A percentile compares a stretch with the other conserved stretches of the same genome.
Conservation (phyloP, 1,139 yeast species). For the Magnusiomyces tetraspermus region DNA sequence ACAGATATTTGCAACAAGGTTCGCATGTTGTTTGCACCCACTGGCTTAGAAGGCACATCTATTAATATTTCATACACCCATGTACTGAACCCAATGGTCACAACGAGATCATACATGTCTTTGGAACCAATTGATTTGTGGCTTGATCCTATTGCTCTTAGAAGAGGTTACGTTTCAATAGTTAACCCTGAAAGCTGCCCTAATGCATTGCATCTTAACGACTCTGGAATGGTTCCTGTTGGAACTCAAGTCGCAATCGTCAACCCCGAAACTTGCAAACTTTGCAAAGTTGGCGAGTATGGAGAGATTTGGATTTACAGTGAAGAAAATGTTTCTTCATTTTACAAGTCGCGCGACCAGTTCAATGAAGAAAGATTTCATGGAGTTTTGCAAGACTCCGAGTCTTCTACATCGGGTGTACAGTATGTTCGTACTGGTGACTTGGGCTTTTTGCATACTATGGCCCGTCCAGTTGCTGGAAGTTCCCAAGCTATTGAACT, state of each 20-base stretch:
- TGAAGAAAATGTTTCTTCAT: conserved; percentile 64
- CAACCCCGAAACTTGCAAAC: conserved; percentile 74
- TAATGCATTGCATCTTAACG: conserved; percentile 70
- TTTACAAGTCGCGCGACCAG: conserved; percentile 44
- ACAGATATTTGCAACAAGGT: conserved; percentile 45
- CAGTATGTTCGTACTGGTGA: conserved; percentile 85
- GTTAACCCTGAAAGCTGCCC: conserved; percentile 65
- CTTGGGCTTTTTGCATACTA: conserved; percentile 79
- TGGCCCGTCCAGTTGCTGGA: conserved; percentile 35
- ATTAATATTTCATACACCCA: conserved; percentile 74
- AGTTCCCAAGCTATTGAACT: conserved; percentile 42
- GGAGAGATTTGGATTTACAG: conserved; percentile 97
- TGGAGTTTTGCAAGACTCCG: conserved; percentile 43
- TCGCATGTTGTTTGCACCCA: conserved; percentile 52
- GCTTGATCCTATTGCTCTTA: conserved; percentile 76
- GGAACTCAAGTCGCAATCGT: conserved; percentile 91
- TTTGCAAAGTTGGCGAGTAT: conserved; percentile 86
- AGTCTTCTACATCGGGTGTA: conserved; percentile 47
- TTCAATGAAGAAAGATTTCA: conserved; percentile 43
- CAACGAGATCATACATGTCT: conserved; percentile 80
- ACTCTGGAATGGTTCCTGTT: conserved; percentile 93
- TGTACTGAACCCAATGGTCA: conserved; percentile 69
- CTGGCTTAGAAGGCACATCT: conserved; percentile 60
- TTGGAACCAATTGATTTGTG: conserved; percentile 82
- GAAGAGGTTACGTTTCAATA: conserved; percentile 77